A percentile compares a stretch with the other conserved stretches of the same genome.
Evolutionary conservation across 192 early-diverging fungal species (phyloP).

Genomic region (Backusella liffmaniae): DNA sequence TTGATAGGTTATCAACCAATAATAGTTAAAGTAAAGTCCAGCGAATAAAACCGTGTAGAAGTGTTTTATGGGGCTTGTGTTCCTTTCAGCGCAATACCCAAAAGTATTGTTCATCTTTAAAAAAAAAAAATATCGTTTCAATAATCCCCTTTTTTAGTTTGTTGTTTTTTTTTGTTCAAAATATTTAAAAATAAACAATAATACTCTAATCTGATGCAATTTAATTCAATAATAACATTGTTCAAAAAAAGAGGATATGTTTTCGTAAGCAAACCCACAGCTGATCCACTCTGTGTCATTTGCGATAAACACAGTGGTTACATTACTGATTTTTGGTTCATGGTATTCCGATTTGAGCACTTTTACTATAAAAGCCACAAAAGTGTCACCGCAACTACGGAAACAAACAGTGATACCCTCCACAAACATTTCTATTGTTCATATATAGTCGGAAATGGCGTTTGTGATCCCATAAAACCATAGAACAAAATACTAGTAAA

Average conservation of each 20-base stretch:
- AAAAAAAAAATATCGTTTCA: too few species aligned
- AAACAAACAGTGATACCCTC: not conserved
- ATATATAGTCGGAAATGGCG: not conserved
- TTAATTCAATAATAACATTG: not conserved
- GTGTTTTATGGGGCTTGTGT: too few species aligned
- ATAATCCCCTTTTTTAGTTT: too few species aligned
- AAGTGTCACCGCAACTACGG: not conserved
- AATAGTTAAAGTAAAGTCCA: too few species aligned
- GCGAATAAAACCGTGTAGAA: too few species aligned
- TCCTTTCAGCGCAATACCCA: too few species aligned
- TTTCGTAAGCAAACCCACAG: slow-evolving; percentile 17
- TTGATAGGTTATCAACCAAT: too few species aligned
- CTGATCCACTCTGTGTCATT: slow-evolving; percentile 31
- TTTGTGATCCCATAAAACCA: not conserved
- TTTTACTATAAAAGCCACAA: not conserved
- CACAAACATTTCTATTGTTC: not conserved
- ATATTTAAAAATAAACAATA: not conserved
- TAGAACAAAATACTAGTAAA: not conserved
- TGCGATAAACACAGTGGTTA: slow-evolving; percentile 39
- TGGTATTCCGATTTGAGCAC: not conserved
- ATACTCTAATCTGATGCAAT: not conserved
- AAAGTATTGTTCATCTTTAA: too few species aligned
- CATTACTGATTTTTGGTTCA: not conserved
- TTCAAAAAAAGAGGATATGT: not conserved
- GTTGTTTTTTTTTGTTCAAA: too few species aligned